These are phyloP conservation scores for Rhynchosporium graminicola DNA, from an alignment of 2,329 filamentous ascomycete genomes.

Conservation along the genomic window DNA sequence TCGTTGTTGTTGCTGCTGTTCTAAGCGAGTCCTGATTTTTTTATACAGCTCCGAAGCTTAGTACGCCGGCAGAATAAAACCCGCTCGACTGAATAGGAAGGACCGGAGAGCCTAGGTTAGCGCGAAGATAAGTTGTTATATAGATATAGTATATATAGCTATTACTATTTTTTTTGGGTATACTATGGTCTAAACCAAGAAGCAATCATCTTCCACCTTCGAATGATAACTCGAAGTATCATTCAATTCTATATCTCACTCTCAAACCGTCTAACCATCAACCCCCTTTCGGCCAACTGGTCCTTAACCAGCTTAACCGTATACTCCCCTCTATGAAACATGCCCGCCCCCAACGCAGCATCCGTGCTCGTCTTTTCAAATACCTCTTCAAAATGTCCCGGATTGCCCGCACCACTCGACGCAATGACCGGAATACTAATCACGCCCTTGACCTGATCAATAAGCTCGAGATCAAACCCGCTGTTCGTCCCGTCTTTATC, in stretches of 20 bases:
- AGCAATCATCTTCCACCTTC: too few relatives aligned
- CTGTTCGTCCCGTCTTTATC: slow-evolving; percentile 94
- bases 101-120: too few relatives aligned
- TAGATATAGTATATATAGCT: too few relatives aligned
- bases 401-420: slow-evolving; percentile 86
- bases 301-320: slow-evolving; percentile 94
- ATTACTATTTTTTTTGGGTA: too few relatives aligned
- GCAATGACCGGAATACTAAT: slow-evolving; percentile 94
- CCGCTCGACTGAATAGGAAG: too few relatives aligned
- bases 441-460: slow-evolving; percentile 82
- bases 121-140: too few relatives aligned
- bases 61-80: too few relatives aligned
- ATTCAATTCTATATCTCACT: slow-evolving; percentile 23
- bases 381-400: slow-evolving; percentile 86
- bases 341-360: slow-evolving; percentile 91
- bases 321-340: slow-evolving; percentile 96
- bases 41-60: too few relatives aligned
- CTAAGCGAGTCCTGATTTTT: too few relatives aligned
- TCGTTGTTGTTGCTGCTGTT: too few relatives aligned
- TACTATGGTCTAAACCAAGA: too few relatives aligned
- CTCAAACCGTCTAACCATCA: slow-evolving; percentile 81
- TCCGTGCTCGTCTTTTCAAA: slow-evolving; percentile 85
- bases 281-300: slow-evolving; percentile 66
- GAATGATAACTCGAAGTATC: too few relatives aligned
- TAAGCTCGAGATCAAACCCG: slow-evolving; percentile 92